Percentiles rank a stretch among this genome's conserved stretches.
Evolutionary conservation across 805 yeast species (phyloP).

Genomic region (Komagataella populi): DNA sequence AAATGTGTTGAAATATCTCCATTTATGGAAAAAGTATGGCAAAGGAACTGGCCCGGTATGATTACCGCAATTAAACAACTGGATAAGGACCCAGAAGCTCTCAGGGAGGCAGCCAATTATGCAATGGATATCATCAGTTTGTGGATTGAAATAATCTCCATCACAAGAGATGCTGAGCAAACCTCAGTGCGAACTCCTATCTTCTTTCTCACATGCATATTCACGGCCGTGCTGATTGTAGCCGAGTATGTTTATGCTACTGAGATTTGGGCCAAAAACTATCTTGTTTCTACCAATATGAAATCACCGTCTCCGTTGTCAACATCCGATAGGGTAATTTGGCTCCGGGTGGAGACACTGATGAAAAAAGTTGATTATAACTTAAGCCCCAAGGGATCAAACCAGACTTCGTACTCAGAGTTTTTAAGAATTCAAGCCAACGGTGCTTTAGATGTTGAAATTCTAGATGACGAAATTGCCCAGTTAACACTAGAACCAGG

Average conservation of each 20-base stretch:
- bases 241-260: constrained; percentile 47
- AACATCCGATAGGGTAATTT: constrained; percentile 40
- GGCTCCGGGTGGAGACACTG: constrained; percentile 51
- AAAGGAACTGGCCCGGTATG: constrained; percentile 59
- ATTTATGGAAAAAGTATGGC: constrained; percentile 44
- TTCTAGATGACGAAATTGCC: constrained; percentile 34
- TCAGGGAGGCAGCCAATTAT: constrained; percentile 47
- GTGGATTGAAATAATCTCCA: constrained; percentile 64
- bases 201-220: constrained; percentile 58
- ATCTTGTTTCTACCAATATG: constrained; percentile 10
- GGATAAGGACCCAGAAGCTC: constrained; percentile 42
- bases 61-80: constrained; percentile 33
- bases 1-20: constrained; percentile 50
- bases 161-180: constrained; percentile 48
- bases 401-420: constrained; percentile 42
- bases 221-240: constrained; percentile 45
- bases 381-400: constrained; percentile 36
- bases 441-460: constrained; percentile 42
- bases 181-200: constrained; percentile 66
- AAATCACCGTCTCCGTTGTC: constrained; percentile 10
- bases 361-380: constrained; percentile 48
- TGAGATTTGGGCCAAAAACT: constrained; percentile 36
- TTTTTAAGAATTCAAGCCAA: constrained; percentile 43
- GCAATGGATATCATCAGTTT: constrained; percentile 46
- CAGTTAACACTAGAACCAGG: constrained; percentile 31